Evolutionary conservation across 257 asterid genomes (phyloP), one percentile per base, ranked within the genome.

Genomic region (Plantago ovata): DNA sequence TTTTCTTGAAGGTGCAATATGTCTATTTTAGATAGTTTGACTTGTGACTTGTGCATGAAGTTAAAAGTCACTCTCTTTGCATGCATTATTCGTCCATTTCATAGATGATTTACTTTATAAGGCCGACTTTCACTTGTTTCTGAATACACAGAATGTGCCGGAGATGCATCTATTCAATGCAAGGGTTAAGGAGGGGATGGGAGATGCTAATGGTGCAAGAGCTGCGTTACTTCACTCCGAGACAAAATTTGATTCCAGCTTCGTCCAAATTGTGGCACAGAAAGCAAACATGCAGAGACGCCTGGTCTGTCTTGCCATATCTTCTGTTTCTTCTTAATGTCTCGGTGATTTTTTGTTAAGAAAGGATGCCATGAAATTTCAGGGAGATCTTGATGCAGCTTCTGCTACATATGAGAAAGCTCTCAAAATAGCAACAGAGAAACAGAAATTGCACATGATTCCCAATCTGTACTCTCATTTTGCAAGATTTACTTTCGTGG

Each of bases 281-380:
- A 83, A 69, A 79, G 96, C 95, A 55, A 91, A 87, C 77, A 72
- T 87, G 75, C 93, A 85, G 82, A 87, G 88, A 56, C 98, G 96
- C 46, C 72, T 73, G 89, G 98, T 91, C 73, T 52, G 79, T 47
- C 49, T 51, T 64, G 57, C 53, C 33, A 49, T 69, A 14, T 64
- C 61, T 58, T 49, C 45, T 75, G 50, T 74, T 55, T 61, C 45
- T 38, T 54, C 46, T 49, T 23, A 62, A 39, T 50, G 48, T 1
- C 12, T 2, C 15, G 4, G 49, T 50, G 55, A 63, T 53, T 54
- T 64, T 65, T 43, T 64, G 5, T 49, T 67, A 33, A 64, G 60
- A 32, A 58, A 53, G 40, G 45, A 32, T 62, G 24, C 28, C 56
- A 70, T 69, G 74, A 62, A 72, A 65, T 76, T 75, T 61, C 89